These are phyloP conservation scores for Cenococcum geophilum DNA, from an alignment of 495 filamentous ascomycete species.

Conservation along the genomic window DNA sequence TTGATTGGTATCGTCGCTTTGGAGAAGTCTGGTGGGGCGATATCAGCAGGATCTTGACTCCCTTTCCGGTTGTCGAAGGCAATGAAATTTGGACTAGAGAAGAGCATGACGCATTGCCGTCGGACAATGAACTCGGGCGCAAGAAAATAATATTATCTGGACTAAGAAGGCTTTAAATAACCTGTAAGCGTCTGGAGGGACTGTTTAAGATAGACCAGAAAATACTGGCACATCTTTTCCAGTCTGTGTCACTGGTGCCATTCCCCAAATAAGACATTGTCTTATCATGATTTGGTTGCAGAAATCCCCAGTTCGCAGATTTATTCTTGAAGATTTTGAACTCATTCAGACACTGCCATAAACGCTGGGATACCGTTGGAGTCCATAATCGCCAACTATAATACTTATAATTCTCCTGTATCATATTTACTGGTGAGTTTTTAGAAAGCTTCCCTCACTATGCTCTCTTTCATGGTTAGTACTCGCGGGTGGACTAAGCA, in stretches of 20 bases:
- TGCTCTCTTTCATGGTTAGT: too few relatives aligned
- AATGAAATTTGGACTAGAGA: slow-evolving; percentile 32
- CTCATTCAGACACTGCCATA: too few relatives aligned
- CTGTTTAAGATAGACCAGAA: not conserved
- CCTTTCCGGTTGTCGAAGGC: slow-evolving; percentile 35
- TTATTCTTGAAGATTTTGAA: too few relatives aligned
- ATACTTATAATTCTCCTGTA: too few relatives aligned
- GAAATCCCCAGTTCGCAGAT: too few relatives aligned
- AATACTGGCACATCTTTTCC: not conserved
- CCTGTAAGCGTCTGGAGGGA: slow-evolving; percentile 15
- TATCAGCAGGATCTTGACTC: slow-evolving; percentile 49
- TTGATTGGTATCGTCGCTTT: slow-evolving; percentile 62
- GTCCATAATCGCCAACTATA: too few relatives aligned
- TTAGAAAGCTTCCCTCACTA: too few relatives aligned
- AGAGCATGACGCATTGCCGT: slow-evolving; percentile 29
- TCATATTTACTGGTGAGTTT: too few relatives aligned
- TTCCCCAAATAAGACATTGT: not conserved
- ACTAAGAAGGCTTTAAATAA: slow-evolving; percentile 25
- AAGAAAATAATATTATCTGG: slow-evolving; percentile 19
- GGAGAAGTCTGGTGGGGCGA: slow-evolving; percentile 66
- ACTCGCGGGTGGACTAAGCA: too few relatives aligned
- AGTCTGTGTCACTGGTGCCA: not conserved
- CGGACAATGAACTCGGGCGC: slow-evolving; percentile 17
- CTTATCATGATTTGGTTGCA: too few relatives aligned
- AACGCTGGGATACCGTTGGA: too few relatives aligned